Percentiles rank a stretch among this genome's conserved stretches.
Conservation (phyloP, 306 rosid species). For the Dryas octopetala region DNA sequence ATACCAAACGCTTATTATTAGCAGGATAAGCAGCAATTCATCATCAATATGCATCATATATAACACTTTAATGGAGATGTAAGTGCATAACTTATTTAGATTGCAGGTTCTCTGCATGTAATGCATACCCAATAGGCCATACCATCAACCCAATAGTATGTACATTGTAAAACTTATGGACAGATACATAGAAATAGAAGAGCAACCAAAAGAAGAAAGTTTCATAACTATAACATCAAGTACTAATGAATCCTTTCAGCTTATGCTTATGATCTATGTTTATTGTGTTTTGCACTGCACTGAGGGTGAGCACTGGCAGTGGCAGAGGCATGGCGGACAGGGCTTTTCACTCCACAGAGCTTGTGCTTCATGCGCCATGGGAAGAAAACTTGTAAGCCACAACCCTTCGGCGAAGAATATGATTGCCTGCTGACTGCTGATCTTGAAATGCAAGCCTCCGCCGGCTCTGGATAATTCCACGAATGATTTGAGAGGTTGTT, state of each 20-base stretch:
- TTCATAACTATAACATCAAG: neutral
- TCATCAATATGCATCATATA: neutral
- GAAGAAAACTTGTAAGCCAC: conserved; percentile 58
- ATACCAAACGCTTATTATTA: too few species aligned
- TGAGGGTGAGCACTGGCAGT: conserved; percentile 33
- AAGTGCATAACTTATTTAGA: neutral
- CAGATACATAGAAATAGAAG: neutral
- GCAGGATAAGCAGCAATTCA: neutral
- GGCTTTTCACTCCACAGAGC: conserved; percentile 62
- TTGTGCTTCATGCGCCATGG: conserved; percentile 74
- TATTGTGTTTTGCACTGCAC: conserved; percentile 34
- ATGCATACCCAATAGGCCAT: neutral
- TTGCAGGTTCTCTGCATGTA: neutral
- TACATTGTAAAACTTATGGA: neutral
- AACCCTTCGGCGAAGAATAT: conserved; percentile 57
- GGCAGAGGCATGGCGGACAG: conserved; percentile 44
- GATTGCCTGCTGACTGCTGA: conserved; percentile 28
- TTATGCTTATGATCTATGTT: conserved; percentile 30
- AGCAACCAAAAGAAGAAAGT: neutral
- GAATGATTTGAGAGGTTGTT: neutral
- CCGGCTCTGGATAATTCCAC: conserved; percentile 26
- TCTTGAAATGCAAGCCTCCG: conserved; percentile 27
- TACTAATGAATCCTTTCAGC: conserved; percentile 1
- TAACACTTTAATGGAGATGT: neutral
- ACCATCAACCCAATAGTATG: neutral